Conservation (phyloP, 1,139 yeast species). For the Schwanniomyces etchellsii region DNA sequence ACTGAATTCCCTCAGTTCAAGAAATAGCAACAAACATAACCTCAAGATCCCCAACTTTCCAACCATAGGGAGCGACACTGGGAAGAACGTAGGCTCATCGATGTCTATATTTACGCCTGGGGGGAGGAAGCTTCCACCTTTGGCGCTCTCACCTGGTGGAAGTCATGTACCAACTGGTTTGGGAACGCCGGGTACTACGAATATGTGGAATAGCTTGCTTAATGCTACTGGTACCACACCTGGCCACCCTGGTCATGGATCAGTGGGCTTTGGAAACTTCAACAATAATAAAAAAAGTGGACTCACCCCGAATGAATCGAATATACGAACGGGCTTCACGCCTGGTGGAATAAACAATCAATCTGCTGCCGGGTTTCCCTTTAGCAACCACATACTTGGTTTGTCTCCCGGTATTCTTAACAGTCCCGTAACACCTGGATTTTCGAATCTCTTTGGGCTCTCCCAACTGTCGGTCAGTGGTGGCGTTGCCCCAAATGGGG, state of each 20-base stretch:
- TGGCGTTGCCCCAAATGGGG: conserved; percentile 1
- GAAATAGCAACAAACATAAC: conserved; percentile 23
- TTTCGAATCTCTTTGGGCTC: conserved; percentile 35
- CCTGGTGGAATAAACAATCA: conserved; percentile 25
- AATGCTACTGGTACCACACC: conserved; percentile 21
- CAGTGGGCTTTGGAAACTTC: neutral
- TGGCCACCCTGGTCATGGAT: neutral
- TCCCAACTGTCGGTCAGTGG: neutral
- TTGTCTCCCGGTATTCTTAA: conserved; percentile 37
- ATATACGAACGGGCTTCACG: conserved; percentile 60
- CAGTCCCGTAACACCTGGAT: conserved; percentile 45
- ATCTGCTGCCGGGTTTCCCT: conserved; percentile 22
- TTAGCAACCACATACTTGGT: conserved; percentile 32
- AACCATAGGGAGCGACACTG: conserved; percentile 13
- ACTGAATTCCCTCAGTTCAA: neutral
- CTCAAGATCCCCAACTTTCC: conserved; percentile 31
- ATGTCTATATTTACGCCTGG: conserved; percentile 60
- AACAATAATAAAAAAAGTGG: conserved; percentile 42
- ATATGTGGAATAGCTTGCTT: conserved; percentile 43
- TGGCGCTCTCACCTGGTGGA: conserved; percentile 38
- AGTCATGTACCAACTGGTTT: conserved; percentile 27
- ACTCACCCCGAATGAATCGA: conserved; percentile 65
- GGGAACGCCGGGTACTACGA: conserved; percentile 42
- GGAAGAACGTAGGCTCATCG: conserved; percentile 39
- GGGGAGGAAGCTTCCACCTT: conserved; percentile 54